Conservation (phyloP, 306 rosid species). For the Echinosophora koreensis region DNA sequence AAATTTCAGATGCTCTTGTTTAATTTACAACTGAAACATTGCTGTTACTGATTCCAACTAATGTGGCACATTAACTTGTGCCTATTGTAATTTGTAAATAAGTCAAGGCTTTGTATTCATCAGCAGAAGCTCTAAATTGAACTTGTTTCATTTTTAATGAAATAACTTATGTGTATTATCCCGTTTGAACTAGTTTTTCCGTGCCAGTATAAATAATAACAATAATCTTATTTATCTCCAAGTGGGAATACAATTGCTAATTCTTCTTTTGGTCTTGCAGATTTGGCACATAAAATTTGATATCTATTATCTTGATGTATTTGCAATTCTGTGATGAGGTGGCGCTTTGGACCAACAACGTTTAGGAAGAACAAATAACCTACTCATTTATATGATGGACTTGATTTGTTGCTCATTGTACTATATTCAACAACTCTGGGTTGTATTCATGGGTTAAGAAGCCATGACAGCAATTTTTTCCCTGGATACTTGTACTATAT, state of each 20-base stretch:
- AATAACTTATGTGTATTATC: background rate
- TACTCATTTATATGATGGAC: slow-evolving; percentile 28
- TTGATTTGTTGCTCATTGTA: slow-evolving; percentile 15
- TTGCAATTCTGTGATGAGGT: background rate
- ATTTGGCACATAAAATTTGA: slow-evolving; percentile 14
- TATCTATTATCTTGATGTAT: background rate
- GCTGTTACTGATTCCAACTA: background rate
- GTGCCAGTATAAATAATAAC: background rate
- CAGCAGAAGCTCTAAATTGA: background rate
- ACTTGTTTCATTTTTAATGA: slow-evolving; percentile 2
- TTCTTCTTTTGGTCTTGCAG: slow-evolving; percentile 25
- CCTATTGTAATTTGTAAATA: background rate
- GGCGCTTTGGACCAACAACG: slow-evolving; percentile 25
- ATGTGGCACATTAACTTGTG: background rate
- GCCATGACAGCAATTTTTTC: background rate
- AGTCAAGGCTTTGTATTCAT: background rate
- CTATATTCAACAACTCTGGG: slow-evolving; percentile 13
- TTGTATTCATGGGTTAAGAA: slow-evolving; percentile 19
- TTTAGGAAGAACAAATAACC: background rate
- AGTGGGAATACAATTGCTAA: background rate
- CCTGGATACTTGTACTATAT: background rate
- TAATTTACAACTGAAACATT: background rate
- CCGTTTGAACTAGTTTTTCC: background rate
- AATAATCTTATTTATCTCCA: background rate
- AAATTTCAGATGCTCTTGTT: background rate